phyloP scores from a whole-genome alignment of 2,329 filamentous ascomycete species.

The Fusarium nematophilum region DNA sequence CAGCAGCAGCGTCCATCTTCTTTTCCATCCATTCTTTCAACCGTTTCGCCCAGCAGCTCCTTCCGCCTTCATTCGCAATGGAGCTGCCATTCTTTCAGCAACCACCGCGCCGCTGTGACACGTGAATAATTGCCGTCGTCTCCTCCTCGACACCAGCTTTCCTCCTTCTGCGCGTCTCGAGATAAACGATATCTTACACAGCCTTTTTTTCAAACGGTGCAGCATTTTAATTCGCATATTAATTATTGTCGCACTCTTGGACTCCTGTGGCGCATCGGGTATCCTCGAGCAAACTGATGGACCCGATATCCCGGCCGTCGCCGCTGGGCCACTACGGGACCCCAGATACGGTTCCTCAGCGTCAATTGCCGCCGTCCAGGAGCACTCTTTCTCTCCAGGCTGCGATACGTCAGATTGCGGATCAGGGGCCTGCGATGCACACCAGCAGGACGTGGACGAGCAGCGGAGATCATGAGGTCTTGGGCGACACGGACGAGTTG shows the following conservation, averaged over 20 bases:
- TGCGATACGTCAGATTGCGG: constrained; percentile 40
- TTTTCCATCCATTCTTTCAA: constrained; percentile 7
- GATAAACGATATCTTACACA: constrained; percentile 32
- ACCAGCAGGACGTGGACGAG: constrained; percentile 70
- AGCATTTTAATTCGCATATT: constrained; percentile 24
- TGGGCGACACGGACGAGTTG: constrained; percentile 62
- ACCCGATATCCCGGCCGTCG: constrained; percentile 19
- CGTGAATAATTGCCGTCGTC: constrained; percentile 27
- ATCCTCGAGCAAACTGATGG: constrained; percentile 29
- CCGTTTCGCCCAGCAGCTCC: background rate
- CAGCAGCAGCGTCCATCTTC: constrained; percentile 4
- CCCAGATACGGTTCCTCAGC: constrained; percentile 18
- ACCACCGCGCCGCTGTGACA: constrained; percentile 30
- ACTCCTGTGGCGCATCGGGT: background rate
- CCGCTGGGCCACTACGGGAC: constrained; percentile 29
- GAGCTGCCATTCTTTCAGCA: constrained; percentile 28
- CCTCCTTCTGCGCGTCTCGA: constrained; percentile 4
- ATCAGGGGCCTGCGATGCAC: constrained; percentile 40
- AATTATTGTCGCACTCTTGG: background rate
- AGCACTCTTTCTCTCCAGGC: constrained; percentile 45
- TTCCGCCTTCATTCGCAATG: constrained; percentile 33
- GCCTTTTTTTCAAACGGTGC: constrained; percentile 2
- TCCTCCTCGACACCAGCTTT: constrained; percentile 9
- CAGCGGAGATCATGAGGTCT: constrained; percentile 60
- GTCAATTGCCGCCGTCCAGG: constrained; percentile 37